Conservation (phyloP, 1,284 basidiomycete species). For the Cryptococcus sp. region DNA sequence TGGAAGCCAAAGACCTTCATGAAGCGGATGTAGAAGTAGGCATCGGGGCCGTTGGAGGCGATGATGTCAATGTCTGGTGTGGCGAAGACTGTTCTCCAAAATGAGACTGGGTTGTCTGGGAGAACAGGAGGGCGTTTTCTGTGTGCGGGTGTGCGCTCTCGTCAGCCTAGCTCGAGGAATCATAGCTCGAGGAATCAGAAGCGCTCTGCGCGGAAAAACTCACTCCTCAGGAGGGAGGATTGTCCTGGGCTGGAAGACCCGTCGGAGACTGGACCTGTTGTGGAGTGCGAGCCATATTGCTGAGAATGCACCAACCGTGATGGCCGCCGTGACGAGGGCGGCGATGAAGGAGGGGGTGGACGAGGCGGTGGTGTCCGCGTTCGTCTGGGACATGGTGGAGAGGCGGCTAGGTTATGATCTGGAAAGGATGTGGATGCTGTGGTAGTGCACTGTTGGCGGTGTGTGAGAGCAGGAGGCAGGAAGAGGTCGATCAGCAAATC, state of each 20-base stretch:
- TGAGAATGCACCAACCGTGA: constrained; percentile 39
- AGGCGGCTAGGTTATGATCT: background rate
- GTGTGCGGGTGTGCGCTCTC: background rate
- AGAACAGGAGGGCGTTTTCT: constrained; percentile 35
- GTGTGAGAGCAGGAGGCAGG: no score
- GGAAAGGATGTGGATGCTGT: no score
- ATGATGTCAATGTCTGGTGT: constrained; percentile 39
- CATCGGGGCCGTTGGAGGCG: constrained; percentile 79
- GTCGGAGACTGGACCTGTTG: constrained; percentile 25
- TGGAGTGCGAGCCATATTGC: constrained; percentile 40
- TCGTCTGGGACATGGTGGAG: constrained; percentile 40
- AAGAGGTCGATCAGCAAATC: no score
- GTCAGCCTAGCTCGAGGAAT: background rate
- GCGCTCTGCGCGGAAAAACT: constrained; percentile 7
- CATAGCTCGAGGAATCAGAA: background rate
- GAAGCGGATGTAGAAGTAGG: constrained; percentile 88
- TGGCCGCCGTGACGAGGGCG: constrained; percentile 43
- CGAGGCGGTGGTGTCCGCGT: constrained; percentile 29
- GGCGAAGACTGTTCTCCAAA: constrained; percentile 40
- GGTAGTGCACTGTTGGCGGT: no score
- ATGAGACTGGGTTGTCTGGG: constrained; percentile 28
- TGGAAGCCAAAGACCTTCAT: constrained; percentile 54
- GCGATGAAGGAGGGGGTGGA: constrained; percentile 43
- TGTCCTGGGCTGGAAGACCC: constrained; percentile 44
- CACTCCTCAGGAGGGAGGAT: constrained; percentile 40